Base-by-base conservation (phyloP, 768 basidiomycete species). In the Leccinum boreale region DNA sequence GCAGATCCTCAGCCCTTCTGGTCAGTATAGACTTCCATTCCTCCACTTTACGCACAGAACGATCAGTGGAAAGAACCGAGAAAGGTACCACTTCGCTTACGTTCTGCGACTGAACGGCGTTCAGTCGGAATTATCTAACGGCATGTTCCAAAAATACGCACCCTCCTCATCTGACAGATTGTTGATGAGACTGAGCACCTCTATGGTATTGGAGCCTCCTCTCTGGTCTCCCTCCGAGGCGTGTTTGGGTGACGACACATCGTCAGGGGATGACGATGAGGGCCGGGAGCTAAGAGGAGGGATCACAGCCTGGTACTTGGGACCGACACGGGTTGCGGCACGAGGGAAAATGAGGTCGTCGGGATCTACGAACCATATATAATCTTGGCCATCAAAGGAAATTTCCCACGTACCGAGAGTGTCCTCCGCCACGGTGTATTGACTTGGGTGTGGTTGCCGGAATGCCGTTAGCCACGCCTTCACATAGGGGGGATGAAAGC, bases 341-440 rank as follows among this genome's bases (percentile, higher is more conserved):
- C 94, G 88, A 58, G 96, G 95, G 71, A 94, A 98, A 70, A 98
- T 96, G 58, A 94, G 84, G 76, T 99, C 96, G 72, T 99, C 94
- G 49, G 92, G 86, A 79, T 98, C 96, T 94, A 72, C 62, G 55
- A 58, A 65, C 70, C 63, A 69, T 61, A 67, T 67, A 65, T 62
- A 69, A 73, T 62, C 9, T 53, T 58, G 29, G 50, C 63, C 48
- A 60, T 58, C 50, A 59, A 54, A 35, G 53, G 56, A 8, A 60
- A 60, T 44, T 60, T 55, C 59, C 56, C 59, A 70, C 81, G 66
- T 65, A 91, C 92, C 91, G 50, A 95, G 78, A 23, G 94, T 92
- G 73, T 97, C 94, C 72, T 94, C 90, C 31, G 92, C 93, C 51
- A 92, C 83, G 4, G 93, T 97, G 74, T 94, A 89, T 75, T 88